These are phyloP conservation scores for Seminavis robusta DNA, from an alignment of 108 stramenopile species.

Conservation along the genomic window DNA sequence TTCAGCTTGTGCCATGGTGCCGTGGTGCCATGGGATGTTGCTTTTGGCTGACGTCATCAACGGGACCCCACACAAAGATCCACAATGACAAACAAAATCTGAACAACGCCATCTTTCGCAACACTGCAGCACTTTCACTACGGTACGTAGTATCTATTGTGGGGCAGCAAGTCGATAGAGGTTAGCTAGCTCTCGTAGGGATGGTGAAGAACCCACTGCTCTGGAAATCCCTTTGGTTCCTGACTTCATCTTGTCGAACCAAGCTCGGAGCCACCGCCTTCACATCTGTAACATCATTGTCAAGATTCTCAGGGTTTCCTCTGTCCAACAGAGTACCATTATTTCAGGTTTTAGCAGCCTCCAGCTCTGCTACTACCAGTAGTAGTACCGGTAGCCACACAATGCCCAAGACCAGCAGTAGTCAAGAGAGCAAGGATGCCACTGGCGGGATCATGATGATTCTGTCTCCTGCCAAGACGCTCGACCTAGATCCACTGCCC, in stretches of 20 bases:
- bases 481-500: slow-evolving; percentile 35
- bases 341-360: background rate
- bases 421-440: no score
- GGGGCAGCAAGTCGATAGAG: no score
- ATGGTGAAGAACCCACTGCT: no score
- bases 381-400: background rate
- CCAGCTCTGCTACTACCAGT: background rate
- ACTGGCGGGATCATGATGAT: slow-evolving; percentile 35
- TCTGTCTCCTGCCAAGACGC: slow-evolving; percentile 61
- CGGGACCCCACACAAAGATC: background rate
- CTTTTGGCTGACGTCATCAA: background rate
- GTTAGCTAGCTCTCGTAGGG: no score
- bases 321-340: background rate
- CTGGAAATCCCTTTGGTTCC: no score
- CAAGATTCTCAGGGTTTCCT: background rate
- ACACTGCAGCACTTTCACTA: no score
- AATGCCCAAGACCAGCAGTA: no score
- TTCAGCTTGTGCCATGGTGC: background rate
- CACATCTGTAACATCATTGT: background rate
- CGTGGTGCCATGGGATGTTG: background rate
- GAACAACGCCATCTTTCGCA: no score
- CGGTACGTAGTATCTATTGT: no score
- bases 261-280: background rate
- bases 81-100: no score
- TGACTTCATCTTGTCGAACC: background rate